phyloP scores from a whole-genome alignment of 345 rosid species.

The Kandelia obovata region DNA sequence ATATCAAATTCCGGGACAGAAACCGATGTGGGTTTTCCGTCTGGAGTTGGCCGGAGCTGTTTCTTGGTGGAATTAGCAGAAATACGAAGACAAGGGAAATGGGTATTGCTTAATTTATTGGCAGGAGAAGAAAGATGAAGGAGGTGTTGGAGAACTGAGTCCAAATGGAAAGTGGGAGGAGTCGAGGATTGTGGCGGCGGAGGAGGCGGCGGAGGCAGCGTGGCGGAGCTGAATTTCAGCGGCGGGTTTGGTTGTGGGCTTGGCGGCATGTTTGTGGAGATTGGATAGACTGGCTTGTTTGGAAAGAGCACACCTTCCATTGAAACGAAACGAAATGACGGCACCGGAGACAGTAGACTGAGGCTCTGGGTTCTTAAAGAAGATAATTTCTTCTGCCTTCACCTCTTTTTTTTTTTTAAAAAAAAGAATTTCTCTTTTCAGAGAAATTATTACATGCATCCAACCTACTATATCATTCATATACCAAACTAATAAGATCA shows the following conservation, averaged over 20 bases:
- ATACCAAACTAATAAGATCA: too few species aligned
- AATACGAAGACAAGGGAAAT: slow-evolving; percentile 42
- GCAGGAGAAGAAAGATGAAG: slow-evolving; percentile 58
- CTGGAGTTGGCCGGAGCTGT: slow-evolving; percentile 19
- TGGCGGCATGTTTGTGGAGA: slow-evolving; percentile 37
- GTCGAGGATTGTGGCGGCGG: slow-evolving; percentile 24
- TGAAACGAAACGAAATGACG: neutral
- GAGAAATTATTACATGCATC: too few species aligned
- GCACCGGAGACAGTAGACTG: neutral
- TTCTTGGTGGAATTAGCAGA: slow-evolving; percentile 28
- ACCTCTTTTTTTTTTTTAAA: too few species aligned
- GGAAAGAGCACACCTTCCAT: slow-evolving; percentile 78
- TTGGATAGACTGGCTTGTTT: slow-evolving; percentile 50
- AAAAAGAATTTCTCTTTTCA: too few species aligned
- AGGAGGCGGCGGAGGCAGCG: slow-evolving; percentile 49
- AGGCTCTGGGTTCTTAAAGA: neutral
- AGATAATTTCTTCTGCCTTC: too few species aligned
- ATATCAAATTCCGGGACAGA: slow-evolving; percentile 27
- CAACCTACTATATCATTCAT: too few species aligned
- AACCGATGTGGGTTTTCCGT: slow-evolving; percentile 31
- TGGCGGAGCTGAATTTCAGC: slow-evolving; percentile 59
- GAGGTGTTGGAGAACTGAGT: slow-evolving; percentile 74
- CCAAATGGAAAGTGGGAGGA: slow-evolving; percentile 52
- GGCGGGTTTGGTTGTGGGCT: slow-evolving; percentile 36
- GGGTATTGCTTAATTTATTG: slow-evolving; percentile 23